Base-by-base conservation (phyloP, 805 yeast genomes). In the Saccharomyces kudriavzevii region DNA sequence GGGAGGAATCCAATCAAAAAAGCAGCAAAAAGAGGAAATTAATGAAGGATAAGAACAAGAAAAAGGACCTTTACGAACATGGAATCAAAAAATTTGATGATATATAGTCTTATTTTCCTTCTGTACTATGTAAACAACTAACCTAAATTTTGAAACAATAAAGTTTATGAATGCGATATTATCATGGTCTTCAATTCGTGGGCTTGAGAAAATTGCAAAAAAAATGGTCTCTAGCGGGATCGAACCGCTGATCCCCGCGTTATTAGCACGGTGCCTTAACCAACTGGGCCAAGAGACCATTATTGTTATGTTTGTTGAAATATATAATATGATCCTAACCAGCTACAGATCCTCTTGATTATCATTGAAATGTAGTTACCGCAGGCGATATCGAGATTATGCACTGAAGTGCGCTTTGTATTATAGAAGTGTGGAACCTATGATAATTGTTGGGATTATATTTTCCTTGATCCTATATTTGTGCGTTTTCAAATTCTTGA, bases 81-180 rank as follows among this genome's bases (percentile, higher is more conserved):
- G 89, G 89, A 0, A 84, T 85, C 51, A 73, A 77, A 45, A 80
- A 72, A 59, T 85, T 85, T 61, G 89, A 83, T 8, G 90, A 77
- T 54, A 68, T 83, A 50, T 83, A 59, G 51, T 20, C 24, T 17
- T 24, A 17, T 40, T 22, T 50, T 22, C 47, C 13, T 35, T 17
- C 9, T 17, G 11, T 43, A 45, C 31, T n/a, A 13, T 35, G 14
- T 35, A 31, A 40, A 24, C 14, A 30, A 13, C 5, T 13, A 30
- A 14, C 6, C 5, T 30, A 30, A 14, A 3, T 8, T 30, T 5
- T 10, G 35, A 30, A 14, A 30, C 17, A 26, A n/a, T n/a, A n/a
- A n/a, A n/a, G n/a, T n/a, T n/a, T n/a, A n/a, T n/a, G n/a, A n/a
- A n/a, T n/a, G n/a, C n/a, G n/a, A n/a, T n/a, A n/a, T n/a, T n/a